phyloP scores from a whole-genome alignment of 192 early-diverging fungal species.

The Chytriomyces sp. region DNA sequence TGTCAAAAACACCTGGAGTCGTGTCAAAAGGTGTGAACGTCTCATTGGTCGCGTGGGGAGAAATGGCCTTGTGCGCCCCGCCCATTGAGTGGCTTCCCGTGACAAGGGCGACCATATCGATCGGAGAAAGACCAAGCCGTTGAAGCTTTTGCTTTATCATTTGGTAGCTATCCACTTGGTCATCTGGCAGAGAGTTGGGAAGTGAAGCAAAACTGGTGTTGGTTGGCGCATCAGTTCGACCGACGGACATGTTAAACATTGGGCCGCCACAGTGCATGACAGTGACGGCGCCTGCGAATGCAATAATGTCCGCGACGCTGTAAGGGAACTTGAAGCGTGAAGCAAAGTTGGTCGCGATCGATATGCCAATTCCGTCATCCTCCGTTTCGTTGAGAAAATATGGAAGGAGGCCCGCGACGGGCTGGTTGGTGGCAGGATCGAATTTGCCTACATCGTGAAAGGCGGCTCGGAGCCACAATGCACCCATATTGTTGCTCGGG shows the following conservation, averaged over 20 bases:
- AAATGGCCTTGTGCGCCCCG: constrained; percentile 25
- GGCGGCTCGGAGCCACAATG: constrained; percentile 38
- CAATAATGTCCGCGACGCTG: constrained; percentile 33
- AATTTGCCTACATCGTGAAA: constrained; percentile 39
- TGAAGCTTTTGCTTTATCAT: constrained; percentile 3
- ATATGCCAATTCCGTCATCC: not conserved
- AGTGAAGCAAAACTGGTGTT: constrained; percentile 14
- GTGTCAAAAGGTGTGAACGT: constrained; percentile 40
- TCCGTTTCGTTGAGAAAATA: constrained; percentile 6
- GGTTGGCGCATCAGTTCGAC: constrained; percentile 15
- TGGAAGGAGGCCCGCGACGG: constrained; percentile 15
- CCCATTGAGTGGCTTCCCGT: constrained; percentile 38
- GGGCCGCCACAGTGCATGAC: constrained; percentile 40
- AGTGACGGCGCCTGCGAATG: constrained; percentile 28
- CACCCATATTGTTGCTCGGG: constrained; percentile 32
- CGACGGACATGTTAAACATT: constrained; percentile 1
- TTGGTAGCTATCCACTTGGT: not conserved
- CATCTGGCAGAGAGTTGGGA: not conserved
- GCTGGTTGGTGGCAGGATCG: constrained; percentile 11
- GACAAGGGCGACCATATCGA: constrained; percentile 31
- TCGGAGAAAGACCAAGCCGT: constrained; percentile 19
- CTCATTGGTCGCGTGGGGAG: constrained; percentile 23
- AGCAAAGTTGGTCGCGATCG: constrained; percentile 9
- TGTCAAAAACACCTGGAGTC: constrained; percentile 42
- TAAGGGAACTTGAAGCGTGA: not conserved